phyloP scores from a whole-genome alignment of 2,329 filamentous ascomycete species.

The Paracorniculantispora psalliotae region DNA sequence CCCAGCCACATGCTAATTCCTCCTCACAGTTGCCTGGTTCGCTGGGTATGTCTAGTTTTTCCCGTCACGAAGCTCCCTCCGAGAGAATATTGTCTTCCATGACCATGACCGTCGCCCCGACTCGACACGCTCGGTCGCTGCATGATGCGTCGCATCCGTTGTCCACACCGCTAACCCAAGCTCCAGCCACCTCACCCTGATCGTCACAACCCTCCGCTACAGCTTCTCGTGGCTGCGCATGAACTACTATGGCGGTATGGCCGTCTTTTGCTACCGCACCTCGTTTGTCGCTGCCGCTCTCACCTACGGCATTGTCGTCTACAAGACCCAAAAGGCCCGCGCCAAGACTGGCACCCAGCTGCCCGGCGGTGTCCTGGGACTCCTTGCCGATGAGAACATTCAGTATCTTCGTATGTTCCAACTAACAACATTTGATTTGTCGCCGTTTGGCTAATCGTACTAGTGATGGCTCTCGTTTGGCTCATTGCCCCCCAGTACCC shows the following conservation, averaged over 20 bases:
- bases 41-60: constrained; percentile 58
- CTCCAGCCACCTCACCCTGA: constrained; percentile 74
- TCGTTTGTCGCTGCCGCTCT: constrained; percentile 84
- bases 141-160: not conserved
- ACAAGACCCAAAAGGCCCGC: constrained; percentile 90
- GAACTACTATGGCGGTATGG: constrained; percentile 75
- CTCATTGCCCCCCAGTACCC: constrained; percentile 85
- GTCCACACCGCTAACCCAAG: constrained; percentile 12
- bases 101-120: no score
- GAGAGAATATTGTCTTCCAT: not conserved
- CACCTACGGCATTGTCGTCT: constrained; percentile 97
- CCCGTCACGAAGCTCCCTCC: not conserved
- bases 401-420: constrained; percentile 79
- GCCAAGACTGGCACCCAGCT: constrained; percentile 65
- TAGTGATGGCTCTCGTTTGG: constrained; percentile 93
- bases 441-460: constrained; percentile 16
- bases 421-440: not conserved
- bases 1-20: constrained; percentile 27
- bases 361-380: constrained; percentile 54
- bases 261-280: constrained; percentile 79
- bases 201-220: constrained; percentile 80
- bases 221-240: constrained; percentile 79
- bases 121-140: not conserved
- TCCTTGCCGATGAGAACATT: constrained; percentile 88
- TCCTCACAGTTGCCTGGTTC: constrained; percentile 66